Evolutionary conservation across 179 eudicot species (phyloP).

Genomic region (Pouteria campechiana): DNA sequence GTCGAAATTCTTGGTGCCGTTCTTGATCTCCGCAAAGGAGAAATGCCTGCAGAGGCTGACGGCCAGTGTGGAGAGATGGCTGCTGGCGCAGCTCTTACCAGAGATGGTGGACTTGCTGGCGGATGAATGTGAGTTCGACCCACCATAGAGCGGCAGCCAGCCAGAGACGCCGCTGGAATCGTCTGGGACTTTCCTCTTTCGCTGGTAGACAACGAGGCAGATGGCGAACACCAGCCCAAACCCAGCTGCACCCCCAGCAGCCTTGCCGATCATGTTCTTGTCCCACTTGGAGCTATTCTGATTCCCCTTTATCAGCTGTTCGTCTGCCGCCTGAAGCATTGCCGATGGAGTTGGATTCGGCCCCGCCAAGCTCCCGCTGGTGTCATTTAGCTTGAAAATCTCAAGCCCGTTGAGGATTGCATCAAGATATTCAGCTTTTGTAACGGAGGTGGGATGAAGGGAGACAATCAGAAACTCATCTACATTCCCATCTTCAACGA

Average conservation of each 20-base stretch:
- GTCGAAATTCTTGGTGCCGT: slow-evolving; percentile 43
- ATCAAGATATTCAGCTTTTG: slow-evolving; percentile 14
- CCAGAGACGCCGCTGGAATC: slow-evolving; percentile 35
- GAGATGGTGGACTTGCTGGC: slow-evolving; percentile 33
- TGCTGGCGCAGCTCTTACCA: slow-evolving; percentile 40
- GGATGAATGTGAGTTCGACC: slow-evolving; percentile 25
- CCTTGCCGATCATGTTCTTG: slow-evolving; percentile 20
- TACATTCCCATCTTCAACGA: slow-evolving; percentile 8
- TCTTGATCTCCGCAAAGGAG: slow-evolving; percentile 31
- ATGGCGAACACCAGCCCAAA: slow-evolving; percentile 43
- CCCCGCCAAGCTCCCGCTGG: slow-evolving; percentile 23
- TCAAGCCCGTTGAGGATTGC: slow-evolving; percentile 45
- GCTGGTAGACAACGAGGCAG: slow-evolving; percentile 19
- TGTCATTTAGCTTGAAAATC: slow-evolving; percentile 34
- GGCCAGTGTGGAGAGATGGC: slow-evolving; percentile 35
- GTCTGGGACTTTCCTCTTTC: slow-evolving; percentile 26
- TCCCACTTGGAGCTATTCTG: background rate
- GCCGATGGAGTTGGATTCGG: slow-evolving; percentile 30
- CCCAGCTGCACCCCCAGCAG: slow-evolving; percentile 57
- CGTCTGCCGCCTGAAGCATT: slow-evolving; percentile 17
- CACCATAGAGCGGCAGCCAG: slow-evolving; percentile 61
- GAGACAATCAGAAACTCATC: slow-evolving; percentile 20
- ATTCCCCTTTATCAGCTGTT: slow-evolving; percentile 3
- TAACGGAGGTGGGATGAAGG: slow-evolving; percentile 6
- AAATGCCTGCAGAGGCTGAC: slow-evolving; percentile 44